Base-by-base conservation (phyloP, 805 yeast genomes). In the Hanseniaspora mollemarum region DNA sequence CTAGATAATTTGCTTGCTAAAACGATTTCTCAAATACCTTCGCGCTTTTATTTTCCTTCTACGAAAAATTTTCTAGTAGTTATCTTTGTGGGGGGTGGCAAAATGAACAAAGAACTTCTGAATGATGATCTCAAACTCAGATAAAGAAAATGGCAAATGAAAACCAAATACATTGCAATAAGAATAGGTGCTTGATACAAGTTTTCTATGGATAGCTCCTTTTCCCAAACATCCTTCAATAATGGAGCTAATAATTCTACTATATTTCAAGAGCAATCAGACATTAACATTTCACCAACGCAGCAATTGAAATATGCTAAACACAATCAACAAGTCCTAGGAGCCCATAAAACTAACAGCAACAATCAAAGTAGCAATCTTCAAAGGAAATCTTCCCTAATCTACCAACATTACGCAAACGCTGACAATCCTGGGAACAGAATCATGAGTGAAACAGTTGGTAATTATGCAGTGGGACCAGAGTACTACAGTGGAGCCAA, bases 371-470 rank as follows among this genome's bases (percentile, higher is more conserved):
- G 16, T 1, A 28, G 22, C 32, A 40, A 18, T 18, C 4, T 26
- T 2, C 51, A 46, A 32, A 39, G 51, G 25, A 46, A 46, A 28
- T 42, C 51, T n/a, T 46, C 51, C n/a, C 24, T 46, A 25, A 13
- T 46, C 12, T 46, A 46, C 16, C 51, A 46, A 31, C 51, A 46
- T 25, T 46, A 46, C 19, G 25, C 51, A 16, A 32, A 39, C 12
- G 32, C 15, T 10, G 28, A 39, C 13, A 28, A 46, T 9, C 24
- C 22, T 33, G 33, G 32, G 19, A 9, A 9, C 31, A 39, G 51
- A 25, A 41, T 39, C 4, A 31, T 38, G 26, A 46, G 51, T 32
- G 51, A 46, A 29, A 40, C 26, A 13, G 31, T 16, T 13, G 32
- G 29, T 4, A 46, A 39, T 18, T 46, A 39, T 18, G 18, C 31